phyloP scores from a whole-genome alignment of 106 monocot species.

The Hemerocallis citrina region DNA sequence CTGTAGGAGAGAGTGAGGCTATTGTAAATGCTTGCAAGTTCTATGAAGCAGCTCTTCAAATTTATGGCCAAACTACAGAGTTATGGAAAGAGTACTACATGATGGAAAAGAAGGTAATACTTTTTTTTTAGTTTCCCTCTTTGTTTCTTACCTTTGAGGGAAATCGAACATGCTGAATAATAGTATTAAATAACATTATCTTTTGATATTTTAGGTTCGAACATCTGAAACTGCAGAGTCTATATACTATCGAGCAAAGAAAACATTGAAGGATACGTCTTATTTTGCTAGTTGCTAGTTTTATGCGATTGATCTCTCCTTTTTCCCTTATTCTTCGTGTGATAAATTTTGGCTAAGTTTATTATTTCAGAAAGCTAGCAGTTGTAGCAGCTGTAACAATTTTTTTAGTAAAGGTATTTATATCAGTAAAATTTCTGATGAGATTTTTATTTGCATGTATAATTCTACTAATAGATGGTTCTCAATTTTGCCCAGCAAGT shows the following conservation, averaged over 20 bases:
- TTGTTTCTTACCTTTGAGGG: not conserved
- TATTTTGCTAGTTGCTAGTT: slow-evolving; percentile 3
- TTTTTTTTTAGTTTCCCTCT: not conserved
- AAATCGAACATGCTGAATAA: not conserved
- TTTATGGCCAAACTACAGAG: slow-evolving; percentile 36
- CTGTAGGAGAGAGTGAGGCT: slow-evolving; percentile 30
- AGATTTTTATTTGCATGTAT: no score
- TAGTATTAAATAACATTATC: no score
- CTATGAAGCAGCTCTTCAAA: slow-evolving; percentile 53
- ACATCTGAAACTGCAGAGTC: slow-evolving; percentile 46
- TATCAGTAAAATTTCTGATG: no score
- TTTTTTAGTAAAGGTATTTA: no score
- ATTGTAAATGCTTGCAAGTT: slow-evolving; percentile 50
- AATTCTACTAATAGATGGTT: no score
- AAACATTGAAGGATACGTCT: slow-evolving; percentile 29
- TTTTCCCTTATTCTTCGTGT: no score
- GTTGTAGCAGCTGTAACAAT: no score
- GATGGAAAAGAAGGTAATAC: slow-evolving; percentile 59
- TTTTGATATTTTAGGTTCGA: slow-evolving; percentile 29
- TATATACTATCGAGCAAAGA: slow-evolving; percentile 48
- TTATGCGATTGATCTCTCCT: not conserved
- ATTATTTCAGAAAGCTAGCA: no score
- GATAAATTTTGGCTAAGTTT: no score
- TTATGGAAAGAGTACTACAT: slow-evolving; percentile 72
- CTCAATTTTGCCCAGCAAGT: no score